Evolutionary conservation across 148 eudicot genomes (phyloP).

Genomic region (Persicaria maculosa): DNA sequence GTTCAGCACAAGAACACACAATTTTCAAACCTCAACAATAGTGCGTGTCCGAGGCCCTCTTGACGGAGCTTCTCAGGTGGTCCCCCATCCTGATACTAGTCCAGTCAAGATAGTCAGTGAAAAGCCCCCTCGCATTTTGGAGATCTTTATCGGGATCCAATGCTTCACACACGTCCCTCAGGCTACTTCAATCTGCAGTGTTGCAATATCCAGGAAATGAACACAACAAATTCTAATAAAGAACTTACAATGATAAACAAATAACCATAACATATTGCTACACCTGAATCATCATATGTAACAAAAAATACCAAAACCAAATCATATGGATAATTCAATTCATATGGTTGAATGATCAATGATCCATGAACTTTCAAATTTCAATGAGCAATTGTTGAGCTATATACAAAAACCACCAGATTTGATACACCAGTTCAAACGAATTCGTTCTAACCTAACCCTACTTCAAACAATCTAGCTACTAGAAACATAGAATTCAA

Average conservation of each 20-base stretch:
- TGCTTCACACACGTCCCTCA: slow-evolving; percentile 75
- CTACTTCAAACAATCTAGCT: neutral
- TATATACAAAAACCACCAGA: neutral
- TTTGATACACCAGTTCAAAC: neutral
- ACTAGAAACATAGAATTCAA: neutral
- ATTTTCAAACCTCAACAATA: neutral
- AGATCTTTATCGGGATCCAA: slow-evolving; percentile 82
- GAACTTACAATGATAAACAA: neutral
- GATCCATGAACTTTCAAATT: neutral
- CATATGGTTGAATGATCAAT: neutral
- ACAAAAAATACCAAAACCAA: neutral
- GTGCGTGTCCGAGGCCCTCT: slow-evolving; percentile 73
- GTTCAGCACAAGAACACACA: neutral
- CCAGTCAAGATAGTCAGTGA: slow-evolving; percentile 60
- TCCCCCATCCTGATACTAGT: slow-evolving; percentile 99
- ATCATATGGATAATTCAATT: neutral
- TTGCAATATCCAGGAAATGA: slow-evolving; percentile 12
- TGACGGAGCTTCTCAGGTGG: slow-evolving; percentile 99
- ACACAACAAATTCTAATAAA: neutral
- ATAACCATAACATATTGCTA: neutral
- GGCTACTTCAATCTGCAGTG: slow-evolving; percentile 34
- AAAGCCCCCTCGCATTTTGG: slow-evolving; percentile 97
- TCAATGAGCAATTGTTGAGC: neutral
- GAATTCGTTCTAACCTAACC: neutral
- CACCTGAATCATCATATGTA: neutral